Conservation (phyloP, 345 rosid genomes). For the Linum trigynum region DNA sequence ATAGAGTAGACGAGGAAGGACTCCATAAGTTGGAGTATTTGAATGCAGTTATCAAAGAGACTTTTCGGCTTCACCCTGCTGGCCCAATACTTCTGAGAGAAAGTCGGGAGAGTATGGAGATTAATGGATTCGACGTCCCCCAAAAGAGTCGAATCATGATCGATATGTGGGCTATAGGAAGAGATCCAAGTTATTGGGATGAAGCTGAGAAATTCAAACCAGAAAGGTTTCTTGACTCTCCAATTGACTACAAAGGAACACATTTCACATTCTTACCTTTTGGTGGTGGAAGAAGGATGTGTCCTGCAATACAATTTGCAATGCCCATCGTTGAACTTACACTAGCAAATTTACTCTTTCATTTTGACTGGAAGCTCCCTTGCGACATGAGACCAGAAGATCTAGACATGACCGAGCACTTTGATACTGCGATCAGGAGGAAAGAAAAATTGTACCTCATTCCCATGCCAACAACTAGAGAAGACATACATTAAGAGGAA, state of each 20-base stretch:
- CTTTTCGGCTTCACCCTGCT: conserved; percentile 11
- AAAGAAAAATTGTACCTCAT: neutral
- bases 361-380: neutral
- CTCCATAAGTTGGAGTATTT: neutral
- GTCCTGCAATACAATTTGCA: neutral
- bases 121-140: neutral
- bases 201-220: neutral
- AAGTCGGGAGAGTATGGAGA: neutral
- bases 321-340: neutral
- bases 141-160: conserved; percentile 3
- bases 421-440: neutral
- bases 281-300: neutral
- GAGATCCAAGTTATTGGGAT: neutral
- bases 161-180: neutral
- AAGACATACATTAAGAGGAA: too few species aligned
- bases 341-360: neutral
- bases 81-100: conserved; percentile 3
- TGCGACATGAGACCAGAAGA: neutral
- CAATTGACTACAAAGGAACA: neutral
- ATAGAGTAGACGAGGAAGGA: neutral
- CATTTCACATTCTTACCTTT: neutral
- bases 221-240: neutral
- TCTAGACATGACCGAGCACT: neutral
- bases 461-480: too few species aligned
- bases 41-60: conserved; percentile 13